A percentile compares a stretch with the other conserved stretches of the same genome.
Evolutionary conservation across 202 grass and related monocot genomes (phyloP).

Genomic region (Cymbopogon flexuosus): DNA sequence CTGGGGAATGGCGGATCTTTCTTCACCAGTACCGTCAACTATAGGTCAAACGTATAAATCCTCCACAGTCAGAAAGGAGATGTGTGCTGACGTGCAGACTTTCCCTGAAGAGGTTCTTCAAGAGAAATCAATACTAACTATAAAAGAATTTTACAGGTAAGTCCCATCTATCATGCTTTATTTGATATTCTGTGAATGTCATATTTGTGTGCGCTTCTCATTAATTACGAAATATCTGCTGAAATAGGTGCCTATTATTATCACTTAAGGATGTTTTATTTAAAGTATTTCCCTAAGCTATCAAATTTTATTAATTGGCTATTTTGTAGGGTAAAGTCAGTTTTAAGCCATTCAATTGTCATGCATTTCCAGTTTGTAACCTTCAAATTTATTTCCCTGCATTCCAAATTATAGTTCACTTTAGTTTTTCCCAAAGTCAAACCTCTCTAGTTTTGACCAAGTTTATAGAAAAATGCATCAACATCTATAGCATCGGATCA

Average conservation of each 20-base stretch:
- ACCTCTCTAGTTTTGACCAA: not conserved
- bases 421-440: not conserved
- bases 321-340: not conserved
- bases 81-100: conserved; percentile 13
- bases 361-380: not conserved
- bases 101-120: conserved; percentile 54
- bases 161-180: conserved; percentile 6
- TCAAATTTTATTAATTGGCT: not conserved
- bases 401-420: not conserved
- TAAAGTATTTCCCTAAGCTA: not conserved
- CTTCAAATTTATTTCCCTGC: not conserved
- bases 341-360: not conserved
- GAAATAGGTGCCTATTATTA: not conserved
- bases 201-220: not conserved
- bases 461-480: not conserved
- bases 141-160: conserved; percentile 85
- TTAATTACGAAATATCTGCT: conserved; percentile 2
- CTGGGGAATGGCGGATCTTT: conserved; percentile 35
- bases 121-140: conserved; percentile 79
- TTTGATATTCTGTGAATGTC: conserved; percentile 10
- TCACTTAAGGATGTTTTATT: not conserved
- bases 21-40: not conserved
- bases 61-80: conserved; percentile 10
- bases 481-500: not conserved
- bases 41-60: conserved; percentile 22